Base-by-base conservation (phyloP, 441 rosid genomes). In the Gossypium aridum region DNA sequence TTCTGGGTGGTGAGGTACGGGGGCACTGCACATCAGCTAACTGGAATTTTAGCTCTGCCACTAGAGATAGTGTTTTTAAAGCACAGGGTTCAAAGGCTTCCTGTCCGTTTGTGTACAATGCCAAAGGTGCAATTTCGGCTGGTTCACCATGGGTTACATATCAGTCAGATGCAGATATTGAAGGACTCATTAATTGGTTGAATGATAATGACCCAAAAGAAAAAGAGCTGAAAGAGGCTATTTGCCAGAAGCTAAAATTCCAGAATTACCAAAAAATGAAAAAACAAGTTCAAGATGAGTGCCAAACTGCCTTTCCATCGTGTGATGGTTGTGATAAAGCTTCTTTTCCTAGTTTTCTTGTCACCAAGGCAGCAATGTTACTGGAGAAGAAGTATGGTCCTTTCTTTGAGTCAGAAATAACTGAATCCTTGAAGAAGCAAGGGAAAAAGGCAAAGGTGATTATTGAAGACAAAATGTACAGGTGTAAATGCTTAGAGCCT, bases 401-500 rank as follows among this genome's bases (percentile, higher is more conserved):
- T 68, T 87, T 78, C 81, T 63, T 57, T 47, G 89, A 82, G 79
- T 64, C 83, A 17, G 92, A 84, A 75, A 75, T 73, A 20, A 74
- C 55, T 22, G 90, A 81, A 71, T 57, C 81, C 17, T 68, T 77
- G 13, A 88, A 86, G 83, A 86, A 82, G 77, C 80, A 68, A 66
- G 92, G 85, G 66, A 88, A 90, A 81, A 88, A 84, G 84, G 83
- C 80, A 59, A 85, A 80, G 78, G 74, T 83, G 70, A 79, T 61
- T 34, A 78, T 79, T 71, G 86, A 72, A 78, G 97, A 89, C 74
- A 88, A 83, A 79, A 84, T 86, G 76, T 89, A 83, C 68, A 81
- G 96, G 63, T 96, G 99, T 66, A 87, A 85, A 80, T 96, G 99
- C 80, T 85, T 94, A 75, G 99, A 96, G 86, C 88, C 87, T 23